Percentiles rank a stretch among this genome's conserved stretches.
phyloP scores from a whole-genome alignment of 345 rosid species.

The Citrus trifoliata region DNA sequence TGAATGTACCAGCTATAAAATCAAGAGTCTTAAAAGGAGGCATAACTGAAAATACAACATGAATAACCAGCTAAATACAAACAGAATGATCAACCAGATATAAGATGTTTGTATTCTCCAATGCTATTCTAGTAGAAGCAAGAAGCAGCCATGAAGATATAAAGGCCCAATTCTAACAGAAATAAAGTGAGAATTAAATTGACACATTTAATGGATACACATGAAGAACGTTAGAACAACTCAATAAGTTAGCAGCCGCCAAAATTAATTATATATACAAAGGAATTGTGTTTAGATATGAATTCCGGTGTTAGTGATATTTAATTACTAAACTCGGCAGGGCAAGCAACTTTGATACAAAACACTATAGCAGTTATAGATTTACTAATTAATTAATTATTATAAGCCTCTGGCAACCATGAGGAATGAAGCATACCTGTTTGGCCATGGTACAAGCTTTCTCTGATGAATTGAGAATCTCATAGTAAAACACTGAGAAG shows the following conservation, averaged over 20 bases:
- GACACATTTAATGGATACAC: neutral
- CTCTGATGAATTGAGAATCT: slow-evolving; percentile 39
- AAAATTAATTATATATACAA: neutral
- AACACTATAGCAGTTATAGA: neutral
- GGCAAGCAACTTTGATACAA: neutral
- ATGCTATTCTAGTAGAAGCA: no score
- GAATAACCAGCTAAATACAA: neutral
- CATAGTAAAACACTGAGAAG: slow-evolving; percentile 42
- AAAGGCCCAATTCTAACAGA: neutral
- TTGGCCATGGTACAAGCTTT: slow-evolving; percentile 35
- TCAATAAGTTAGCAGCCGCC: neutral
- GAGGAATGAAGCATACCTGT: slow-evolving; percentile 14
- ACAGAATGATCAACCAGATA: neutral
- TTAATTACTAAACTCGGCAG: neutral
- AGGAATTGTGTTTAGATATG: neutral
- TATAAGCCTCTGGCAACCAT: neutral
- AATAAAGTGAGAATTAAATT: neutral
- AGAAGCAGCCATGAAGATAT: no score
- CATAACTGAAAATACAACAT: neutral
- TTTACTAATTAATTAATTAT: neutral
- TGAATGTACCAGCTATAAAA: neutral
- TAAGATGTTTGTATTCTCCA: neutral
- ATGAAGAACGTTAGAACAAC: neutral
- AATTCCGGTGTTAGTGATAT: neutral
- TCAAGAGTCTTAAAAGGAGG: neutral